These are phyloP conservation scores for Pneumocystis canis DNA, from an alignment of 1,139 yeast species.

Conservation along the genomic window DNA sequence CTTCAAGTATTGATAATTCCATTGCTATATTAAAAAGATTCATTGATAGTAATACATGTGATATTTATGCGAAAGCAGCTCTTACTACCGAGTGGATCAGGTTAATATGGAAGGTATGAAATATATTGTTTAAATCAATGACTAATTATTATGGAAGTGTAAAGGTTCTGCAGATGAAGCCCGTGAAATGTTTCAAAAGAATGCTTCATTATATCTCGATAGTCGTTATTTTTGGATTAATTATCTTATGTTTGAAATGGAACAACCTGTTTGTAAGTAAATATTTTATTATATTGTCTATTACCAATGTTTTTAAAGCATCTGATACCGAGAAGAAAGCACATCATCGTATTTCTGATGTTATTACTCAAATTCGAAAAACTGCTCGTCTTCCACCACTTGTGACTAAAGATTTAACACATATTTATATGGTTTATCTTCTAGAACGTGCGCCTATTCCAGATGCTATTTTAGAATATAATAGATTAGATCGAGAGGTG, in stretches of 20 bases:
- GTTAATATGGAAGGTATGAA: conserved; percentile 17
- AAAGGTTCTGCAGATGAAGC: conserved; percentile 18
- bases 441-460: conserved; percentile 17
- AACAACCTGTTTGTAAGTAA: conserved; percentile 14
- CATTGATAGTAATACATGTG: conserved; percentile 20
- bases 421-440: conserved; percentile 21
- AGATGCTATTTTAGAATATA: conserved; percentile 19
- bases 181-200: conserved; percentile 17
- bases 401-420: conserved; percentile 21
- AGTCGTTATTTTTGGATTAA: conserved; percentile 22
- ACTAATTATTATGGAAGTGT: conserved; percentile 1
- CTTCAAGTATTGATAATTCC: conserved; percentile 14
- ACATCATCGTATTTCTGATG: conserved; percentile 13
- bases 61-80: conserved; percentile 16
- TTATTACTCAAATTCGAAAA: conserved; percentile 15
- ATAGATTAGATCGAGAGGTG: conserved; percentile 25
- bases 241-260: conserved; percentile 23
- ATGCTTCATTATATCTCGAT: conserved; percentile 17
- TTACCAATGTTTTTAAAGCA: not conserved
- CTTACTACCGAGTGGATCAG: conserved; percentile 19
- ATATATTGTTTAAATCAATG: not conserved
- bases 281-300: not conserved
- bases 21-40: conserved; percentile 16
- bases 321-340: conserved; percentile 11
- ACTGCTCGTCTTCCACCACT: conserved; percentile 21